These are phyloP conservation scores for Fragaria vesca DNA, from an alignment of 306 rosid species.

Conservation along the genomic window DNA sequence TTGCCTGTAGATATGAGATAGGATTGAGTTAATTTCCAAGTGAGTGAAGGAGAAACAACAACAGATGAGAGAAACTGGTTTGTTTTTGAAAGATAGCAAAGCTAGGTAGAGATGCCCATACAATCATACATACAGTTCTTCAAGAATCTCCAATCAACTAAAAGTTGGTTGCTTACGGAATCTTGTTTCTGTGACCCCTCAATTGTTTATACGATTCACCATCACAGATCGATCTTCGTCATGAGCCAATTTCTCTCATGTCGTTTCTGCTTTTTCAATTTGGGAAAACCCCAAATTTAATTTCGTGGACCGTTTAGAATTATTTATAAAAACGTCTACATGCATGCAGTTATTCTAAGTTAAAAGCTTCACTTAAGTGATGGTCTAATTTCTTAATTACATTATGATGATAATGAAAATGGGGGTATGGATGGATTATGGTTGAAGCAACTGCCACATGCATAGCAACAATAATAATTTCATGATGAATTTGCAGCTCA, in stretches of 20 bases:
- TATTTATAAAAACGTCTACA: conserved; percentile 3
- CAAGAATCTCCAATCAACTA: conserved; percentile 1
- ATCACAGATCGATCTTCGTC: background rate
- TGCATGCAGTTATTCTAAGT: background rate
- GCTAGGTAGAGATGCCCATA: background rate
- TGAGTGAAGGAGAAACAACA: background rate
- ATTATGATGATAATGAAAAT: background rate
- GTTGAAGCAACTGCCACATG: background rate
- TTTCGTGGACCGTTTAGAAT: background rate
- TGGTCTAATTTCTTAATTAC: background rate
- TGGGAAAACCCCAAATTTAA: too few relatives aligned
- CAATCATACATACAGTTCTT: background rate
- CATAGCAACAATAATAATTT: background rate
- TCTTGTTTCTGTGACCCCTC: conserved; percentile 15
- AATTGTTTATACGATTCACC: background rate
- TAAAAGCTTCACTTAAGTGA: background rate
- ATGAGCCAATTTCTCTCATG: background rate
- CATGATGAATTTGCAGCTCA: background rate
- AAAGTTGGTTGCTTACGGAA: background rate
- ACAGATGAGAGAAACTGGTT: background rate
- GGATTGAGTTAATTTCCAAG: background rate
- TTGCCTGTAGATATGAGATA: background rate
- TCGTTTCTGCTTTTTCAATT: background rate
- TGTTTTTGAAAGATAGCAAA: background rate
- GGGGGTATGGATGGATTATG: background rate